A percentile compares a stretch with the other conserved stretches of the same genome.
phyloP scores from a whole-genome alignment of 2,329 filamentous ascomycete species.

The Phialophora chinensis region DNA sequence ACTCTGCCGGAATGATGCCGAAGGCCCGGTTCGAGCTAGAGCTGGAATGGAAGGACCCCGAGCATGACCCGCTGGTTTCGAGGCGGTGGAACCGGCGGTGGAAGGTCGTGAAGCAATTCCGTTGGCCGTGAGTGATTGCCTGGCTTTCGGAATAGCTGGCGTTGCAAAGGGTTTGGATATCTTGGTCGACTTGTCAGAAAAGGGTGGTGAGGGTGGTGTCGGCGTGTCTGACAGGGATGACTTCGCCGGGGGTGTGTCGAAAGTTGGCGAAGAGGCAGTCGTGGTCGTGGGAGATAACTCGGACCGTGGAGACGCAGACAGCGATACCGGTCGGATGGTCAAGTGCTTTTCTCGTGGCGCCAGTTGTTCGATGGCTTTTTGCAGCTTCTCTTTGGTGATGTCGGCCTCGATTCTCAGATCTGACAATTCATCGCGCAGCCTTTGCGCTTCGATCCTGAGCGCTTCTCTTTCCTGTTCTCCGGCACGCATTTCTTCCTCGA shows the following conservation, averaged over 20 bases:
- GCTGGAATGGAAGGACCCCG: constrained; percentile 66
- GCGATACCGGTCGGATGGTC: constrained; percentile 52
- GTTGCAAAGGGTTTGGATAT: constrained; percentile 57
- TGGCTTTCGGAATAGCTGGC: constrained; percentile 54
- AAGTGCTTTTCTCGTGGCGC: constrained; percentile 60
- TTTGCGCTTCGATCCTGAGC: constrained; percentile 87
- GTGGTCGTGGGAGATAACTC: constrained; percentile 80
- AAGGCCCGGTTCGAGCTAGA: constrained; percentile 54
- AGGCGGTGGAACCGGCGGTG: constrained; percentile 47
- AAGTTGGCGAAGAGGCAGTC: constrained; percentile 83
- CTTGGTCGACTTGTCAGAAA: constrained; percentile 78
- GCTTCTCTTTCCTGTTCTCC: constrained; percentile 90
- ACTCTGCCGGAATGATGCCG: constrained; percentile 48
- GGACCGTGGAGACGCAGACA: constrained; percentile 55
- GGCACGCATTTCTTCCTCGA: constrained; percentile 91
- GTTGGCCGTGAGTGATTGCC: constrained; percentile 54
- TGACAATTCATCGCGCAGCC: constrained; percentile 85
- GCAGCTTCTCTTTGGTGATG: constrained; percentile 91
- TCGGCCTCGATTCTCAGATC: constrained; percentile 95
- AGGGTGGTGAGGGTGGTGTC: constrained; percentile 90
- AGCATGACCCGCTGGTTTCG: constrained; percentile 54
- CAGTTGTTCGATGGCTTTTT: constrained; percentile 65
- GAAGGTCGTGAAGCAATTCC: constrained; percentile 60
- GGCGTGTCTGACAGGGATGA: constrained; percentile 69
- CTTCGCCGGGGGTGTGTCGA: constrained; percentile 83